A percentile compares a stretch with the other conserved stretches of the same genome.
phyloP scores from a whole-genome alignment of 2,329 filamentous ascomycete species.

The Thelonectria rubi region DNA sequence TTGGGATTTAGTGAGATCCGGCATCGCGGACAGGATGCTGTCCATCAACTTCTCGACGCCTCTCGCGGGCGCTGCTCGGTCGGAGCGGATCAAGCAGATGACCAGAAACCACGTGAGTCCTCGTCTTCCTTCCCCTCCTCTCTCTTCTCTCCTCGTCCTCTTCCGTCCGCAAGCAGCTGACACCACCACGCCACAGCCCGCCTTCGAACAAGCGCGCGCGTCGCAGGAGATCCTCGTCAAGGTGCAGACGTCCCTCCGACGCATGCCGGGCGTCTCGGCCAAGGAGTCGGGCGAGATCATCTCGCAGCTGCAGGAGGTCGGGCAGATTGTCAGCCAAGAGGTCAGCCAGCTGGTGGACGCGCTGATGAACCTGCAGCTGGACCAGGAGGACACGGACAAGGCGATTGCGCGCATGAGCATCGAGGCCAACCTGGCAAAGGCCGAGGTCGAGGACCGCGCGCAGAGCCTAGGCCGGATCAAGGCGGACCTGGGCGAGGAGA shows the following conservation, averaged over 20 bases:
- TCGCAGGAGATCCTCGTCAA: conserved; percentile 50
- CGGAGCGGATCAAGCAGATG: conserved; percentile 51
- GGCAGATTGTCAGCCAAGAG: conserved; percentile 51
- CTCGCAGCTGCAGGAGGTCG: conserved; percentile 48
- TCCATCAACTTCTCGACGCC: conserved; percentile 53
- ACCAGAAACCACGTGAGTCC: conserved; percentile 50
- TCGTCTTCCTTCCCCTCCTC: background rate
- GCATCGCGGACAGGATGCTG: conserved; percentile 42
- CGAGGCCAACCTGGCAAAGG: conserved; percentile 50
- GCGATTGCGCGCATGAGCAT: conserved; percentile 51
- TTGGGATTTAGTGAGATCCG: background rate
- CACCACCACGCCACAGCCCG: conserved; percentile 42
- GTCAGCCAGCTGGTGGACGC: conserved; percentile 52
- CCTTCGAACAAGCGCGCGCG: conserved; percentile 46
- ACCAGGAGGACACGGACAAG: conserved; percentile 51
- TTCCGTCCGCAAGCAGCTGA: conserved; percentile 5
- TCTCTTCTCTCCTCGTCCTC: background rate
- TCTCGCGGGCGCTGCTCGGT: conserved; percentile 48
- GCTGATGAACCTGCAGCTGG: conserved; percentile 49
- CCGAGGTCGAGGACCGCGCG: conserved; percentile 46
- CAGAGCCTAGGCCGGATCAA: conserved; percentile 46
- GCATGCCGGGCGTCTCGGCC: conserved; percentile 51
- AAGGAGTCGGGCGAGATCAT: conserved; percentile 48
- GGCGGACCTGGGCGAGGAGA: conserved; percentile 45
- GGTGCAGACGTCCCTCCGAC: conserved; percentile 50